Conservation (phyloP, 2,329 filamentous ascomycete genomes). For the Teratosphaeria destructans region DNA sequence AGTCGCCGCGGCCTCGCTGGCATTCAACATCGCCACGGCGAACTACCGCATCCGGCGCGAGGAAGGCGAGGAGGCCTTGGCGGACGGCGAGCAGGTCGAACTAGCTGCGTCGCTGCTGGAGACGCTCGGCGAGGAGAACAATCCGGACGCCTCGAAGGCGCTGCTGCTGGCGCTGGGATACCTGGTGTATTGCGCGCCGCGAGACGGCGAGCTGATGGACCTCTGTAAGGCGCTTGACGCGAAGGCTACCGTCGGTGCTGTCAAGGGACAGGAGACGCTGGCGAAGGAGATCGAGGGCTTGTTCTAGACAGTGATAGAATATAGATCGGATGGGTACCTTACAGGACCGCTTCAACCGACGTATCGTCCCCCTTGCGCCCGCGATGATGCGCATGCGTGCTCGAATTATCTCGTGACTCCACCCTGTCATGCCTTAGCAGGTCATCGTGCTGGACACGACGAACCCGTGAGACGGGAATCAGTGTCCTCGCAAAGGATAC, state of each 20-base stretch:
- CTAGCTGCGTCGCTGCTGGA: slow-evolving; percentile 72
- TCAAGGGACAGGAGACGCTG: slow-evolving; percentile 25
- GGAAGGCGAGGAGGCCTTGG: slow-evolving; percentile 47
- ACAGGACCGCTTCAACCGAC: neutral
- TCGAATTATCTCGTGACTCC: too few relatives aligned
- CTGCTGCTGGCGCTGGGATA: slow-evolving; percentile 67
- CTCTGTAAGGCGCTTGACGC: slow-evolving; percentile 72
- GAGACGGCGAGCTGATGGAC: slow-evolving; percentile 67
- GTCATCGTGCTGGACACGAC: too few relatives aligned
- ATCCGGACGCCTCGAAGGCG: slow-evolving; percentile 60
- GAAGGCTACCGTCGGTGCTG: slow-evolving; percentile 46
- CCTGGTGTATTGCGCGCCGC: slow-evolving; percentile 58
- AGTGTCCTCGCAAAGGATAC: too few relatives aligned
- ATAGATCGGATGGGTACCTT: neutral
- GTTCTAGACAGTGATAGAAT: slow-evolving; percentile 4
- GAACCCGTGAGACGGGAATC: too few relatives aligned
- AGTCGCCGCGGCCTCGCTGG: slow-evolving; percentile 69
- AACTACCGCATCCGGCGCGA: slow-evolving; percentile 57
- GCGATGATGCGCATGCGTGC: too few relatives aligned
- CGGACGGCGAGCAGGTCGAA: slow-evolving; percentile 66
- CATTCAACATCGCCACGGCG: slow-evolving; percentile 68
- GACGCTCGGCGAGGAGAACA: slow-evolving; percentile 47
- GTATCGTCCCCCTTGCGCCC: too few relatives aligned
- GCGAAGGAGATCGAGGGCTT: slow-evolving; percentile 21
- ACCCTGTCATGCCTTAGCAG: too few relatives aligned